A percentile compares a stretch with the other conserved stretches of the same genome.
These are phyloP conservation scores for Sporothrix pallida DNA, from an alignment of 2,329 filamentous ascomycete species.

Conservation along the genomic window DNA sequence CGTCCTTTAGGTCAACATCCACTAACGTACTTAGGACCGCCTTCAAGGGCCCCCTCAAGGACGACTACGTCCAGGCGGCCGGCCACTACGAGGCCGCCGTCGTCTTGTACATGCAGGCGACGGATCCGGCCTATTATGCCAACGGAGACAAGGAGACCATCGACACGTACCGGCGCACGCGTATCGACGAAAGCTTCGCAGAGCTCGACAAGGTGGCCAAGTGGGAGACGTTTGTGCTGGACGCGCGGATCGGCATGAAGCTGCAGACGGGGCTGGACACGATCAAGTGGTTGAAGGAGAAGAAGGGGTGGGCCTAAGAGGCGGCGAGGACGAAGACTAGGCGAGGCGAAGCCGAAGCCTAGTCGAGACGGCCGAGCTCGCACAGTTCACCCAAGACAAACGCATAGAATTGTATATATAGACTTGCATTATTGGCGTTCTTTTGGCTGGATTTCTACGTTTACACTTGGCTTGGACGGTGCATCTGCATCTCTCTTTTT, in stretches of 20 bases:
- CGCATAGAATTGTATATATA: conserved; percentile 1
- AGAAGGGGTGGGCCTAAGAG: conserved; percentile 46
- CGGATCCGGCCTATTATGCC: conserved; percentile 46
- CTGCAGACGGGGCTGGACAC: conserved; percentile 73
- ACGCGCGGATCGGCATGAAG: conserved; percentile 75
- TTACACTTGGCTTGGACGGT: neutral
- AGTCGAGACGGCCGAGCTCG: neutral
- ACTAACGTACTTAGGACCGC: no score
- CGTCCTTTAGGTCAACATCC: no score
- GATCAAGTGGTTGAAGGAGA: conserved; percentile 59
- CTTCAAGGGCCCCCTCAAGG: conserved; percentile 66
- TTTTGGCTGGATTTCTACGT: no score
- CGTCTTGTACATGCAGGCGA: conserved; percentile 75
- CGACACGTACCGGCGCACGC: conserved; percentile 51
- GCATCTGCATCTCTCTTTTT: conserved; percentile 7
- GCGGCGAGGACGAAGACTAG: neutral
- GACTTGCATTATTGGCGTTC: neutral
- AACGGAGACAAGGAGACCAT: conserved; percentile 37
- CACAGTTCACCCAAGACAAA: neutral
- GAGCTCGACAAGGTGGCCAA: conserved; percentile 70
- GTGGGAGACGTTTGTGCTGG: conserved; percentile 75
- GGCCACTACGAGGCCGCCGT: conserved; percentile 88
- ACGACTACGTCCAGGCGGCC: conserved; percentile 74
- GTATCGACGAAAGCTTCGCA: conserved; percentile 65
- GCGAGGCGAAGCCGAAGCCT: neutral